Evolutionary conservation across 164 flowering plant genomes (phyloP).

Genomic region (Chimonanthus salicifolius): DNA sequence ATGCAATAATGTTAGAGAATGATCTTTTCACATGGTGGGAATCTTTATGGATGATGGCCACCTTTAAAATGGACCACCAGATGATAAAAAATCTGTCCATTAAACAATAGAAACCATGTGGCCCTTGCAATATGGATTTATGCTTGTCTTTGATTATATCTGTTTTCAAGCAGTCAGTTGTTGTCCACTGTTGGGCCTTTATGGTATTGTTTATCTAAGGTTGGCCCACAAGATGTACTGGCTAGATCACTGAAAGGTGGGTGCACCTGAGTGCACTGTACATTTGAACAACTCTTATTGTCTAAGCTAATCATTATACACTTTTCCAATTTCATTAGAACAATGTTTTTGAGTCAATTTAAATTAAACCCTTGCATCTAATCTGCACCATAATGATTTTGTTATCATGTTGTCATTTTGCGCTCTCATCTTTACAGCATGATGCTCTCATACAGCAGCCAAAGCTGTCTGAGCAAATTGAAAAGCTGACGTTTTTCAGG

Average conservation of each 20-base stretch:
- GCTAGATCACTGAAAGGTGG: neutral
- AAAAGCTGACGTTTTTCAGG: constrained; percentile 34
- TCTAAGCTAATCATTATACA: too few species aligned
- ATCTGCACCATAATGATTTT: neutral
- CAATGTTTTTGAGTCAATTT: too few species aligned
- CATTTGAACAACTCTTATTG: neutral
- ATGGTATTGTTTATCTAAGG: neutral
- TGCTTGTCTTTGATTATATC: too few species aligned
- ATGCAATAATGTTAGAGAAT: neutral
- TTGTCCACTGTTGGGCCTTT: neutral
- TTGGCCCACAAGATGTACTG: neutral
- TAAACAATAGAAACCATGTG: neutral
- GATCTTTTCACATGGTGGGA: neutral
- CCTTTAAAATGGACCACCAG: neutral
- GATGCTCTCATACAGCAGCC: constrained; percentile 60
- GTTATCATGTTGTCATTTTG: neutral
- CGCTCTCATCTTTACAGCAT: constrained; percentile 30
- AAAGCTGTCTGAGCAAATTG: constrained; percentile 49
- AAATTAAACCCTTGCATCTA: neutral
- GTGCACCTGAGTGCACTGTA: neutral
- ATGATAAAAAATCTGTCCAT: neutral
- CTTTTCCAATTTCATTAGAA: too few species aligned
- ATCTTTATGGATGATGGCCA: neutral
- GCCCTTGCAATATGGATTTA: neutral
- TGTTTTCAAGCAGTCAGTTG: neutral